phyloP scores from a whole-genome alignment of 2,329 filamentous ascomycete genomes.

The Pyricularia pennisetigena region DNA sequence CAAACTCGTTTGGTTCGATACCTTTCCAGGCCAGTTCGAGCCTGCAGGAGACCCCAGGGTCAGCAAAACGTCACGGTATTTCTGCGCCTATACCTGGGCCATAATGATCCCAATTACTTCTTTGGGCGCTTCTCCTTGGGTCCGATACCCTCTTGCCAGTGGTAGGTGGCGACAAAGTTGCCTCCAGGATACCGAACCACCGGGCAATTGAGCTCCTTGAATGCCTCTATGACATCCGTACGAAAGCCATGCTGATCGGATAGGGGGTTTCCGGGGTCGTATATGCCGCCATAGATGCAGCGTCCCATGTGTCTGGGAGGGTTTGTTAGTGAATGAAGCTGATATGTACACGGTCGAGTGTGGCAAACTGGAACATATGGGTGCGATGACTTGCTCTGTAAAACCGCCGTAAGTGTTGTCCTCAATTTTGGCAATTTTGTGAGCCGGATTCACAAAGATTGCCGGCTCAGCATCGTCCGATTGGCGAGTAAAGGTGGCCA shows the following conservation, averaged over 20 bases:
- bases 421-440: conserved; percentile 64
- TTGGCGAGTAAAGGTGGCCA: conserved; percentile 67
- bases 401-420: conserved; percentile 78
- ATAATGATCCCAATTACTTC: neutral
- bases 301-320: conserved; percentile 70
- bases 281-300: conserved; percentile 81
- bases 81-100: too few relatives aligned
- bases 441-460: conserved; percentile 54
- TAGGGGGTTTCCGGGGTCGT: conserved; percentile 65
- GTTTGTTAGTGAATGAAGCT: neutral
- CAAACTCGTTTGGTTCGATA: conserved; percentile 68
- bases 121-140: conserved; percentile 57
- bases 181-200: conserved; percentile 75
- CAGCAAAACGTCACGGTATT: too few relatives aligned
- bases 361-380: neutral
- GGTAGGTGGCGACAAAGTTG: conserved; percentile 78
- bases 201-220: conserved; percentile 65
- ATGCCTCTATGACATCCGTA: conserved; percentile 64
- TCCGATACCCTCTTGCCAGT: conserved; percentile 76
- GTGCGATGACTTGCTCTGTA: conserved; percentile 51
- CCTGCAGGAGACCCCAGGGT: conserved; percentile 16
- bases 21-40: conserved; percentile 74
- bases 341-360: too few relatives aligned
- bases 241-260: conserved; percentile 66
- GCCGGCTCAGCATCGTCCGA: conserved; percentile 47